Evolutionary conservation across 805 yeast genomes (phyloP), one percentile per base, ranked within the genome.

Genomic region (Wickerhamomyces chaumierensis): DNA sequence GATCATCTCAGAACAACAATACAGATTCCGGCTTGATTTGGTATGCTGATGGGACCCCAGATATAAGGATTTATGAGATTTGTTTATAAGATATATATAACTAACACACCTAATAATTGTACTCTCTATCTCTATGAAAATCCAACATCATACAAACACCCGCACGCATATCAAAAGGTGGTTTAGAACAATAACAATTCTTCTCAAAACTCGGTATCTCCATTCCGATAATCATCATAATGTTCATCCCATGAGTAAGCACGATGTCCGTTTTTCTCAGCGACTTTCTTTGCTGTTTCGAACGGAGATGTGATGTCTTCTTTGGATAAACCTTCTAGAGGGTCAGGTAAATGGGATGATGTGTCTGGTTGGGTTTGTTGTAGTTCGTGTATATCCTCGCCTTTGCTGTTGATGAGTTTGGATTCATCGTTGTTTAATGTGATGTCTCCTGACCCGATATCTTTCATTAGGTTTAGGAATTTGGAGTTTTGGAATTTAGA

Each of bases 291-390:
- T 7, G 58, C 57, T 17, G 47, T 27, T 34, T 46, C 51, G 41
- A 37, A 50, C 8, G 58, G 58, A 2, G 50, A 41, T 2, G 40
- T 36, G 16, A 53, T 37, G 19, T 47, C 48, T 16, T 48, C 49
- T 11, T 48, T 48, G 33, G 41, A 38, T 27, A 53, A 34, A 20
- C 44, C 43, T 28, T 37, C 47, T 35, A 53, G 41, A 37, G 58
- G 58, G 41, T 53, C 57, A 18, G 58, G 55, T 8, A 53, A 32
- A 15, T n/a, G n/a, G n/a, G n/a, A n/a, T n/a, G n/a, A n/a, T n/a
- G n/a, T 28, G 35, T 23, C 35, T 37, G 36, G 36, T 25, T 31
- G 39, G 27, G 2, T 41, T 29, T 34, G 33, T 17, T 39, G 37
- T 14, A 37, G 23, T 29, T 48, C 40, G 41, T 48, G 53, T 6